These are phyloP conservation scores for Talaromyces sp. DNA, from an alignment of 2,329 filamentous ascomycete species.

Conservation along the genomic window DNA sequence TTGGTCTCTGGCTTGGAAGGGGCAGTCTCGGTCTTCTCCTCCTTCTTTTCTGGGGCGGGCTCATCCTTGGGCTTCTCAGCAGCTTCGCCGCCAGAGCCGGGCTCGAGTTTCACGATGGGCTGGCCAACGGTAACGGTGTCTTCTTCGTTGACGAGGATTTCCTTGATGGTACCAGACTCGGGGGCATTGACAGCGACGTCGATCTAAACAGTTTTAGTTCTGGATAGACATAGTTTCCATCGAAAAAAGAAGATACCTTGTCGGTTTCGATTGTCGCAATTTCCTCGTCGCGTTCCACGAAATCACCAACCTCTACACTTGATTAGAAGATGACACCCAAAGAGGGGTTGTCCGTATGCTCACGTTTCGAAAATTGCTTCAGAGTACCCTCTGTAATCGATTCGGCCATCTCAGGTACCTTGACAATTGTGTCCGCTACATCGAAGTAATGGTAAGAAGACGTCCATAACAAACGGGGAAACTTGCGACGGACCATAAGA, in stretches of 20 bases:
- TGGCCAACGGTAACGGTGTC: constrained; percentile 94
- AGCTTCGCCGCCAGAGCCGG: constrained; percentile 61
- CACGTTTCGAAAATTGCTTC: constrained; percentile 87
- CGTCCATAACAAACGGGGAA: constrained; percentile 9
- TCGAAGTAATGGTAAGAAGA: constrained; percentile 12
- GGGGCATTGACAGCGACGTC: constrained; percentile 96
- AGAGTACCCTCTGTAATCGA: constrained; percentile 96
- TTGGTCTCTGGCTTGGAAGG: constrained; percentile 26
- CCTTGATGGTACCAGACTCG: constrained; percentile 83
- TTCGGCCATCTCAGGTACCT: constrained; percentile 97
- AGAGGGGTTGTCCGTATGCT: constrained; percentile 24
- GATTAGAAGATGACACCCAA: constrained; percentile 21
- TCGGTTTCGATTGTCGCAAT: constrained; percentile 99
- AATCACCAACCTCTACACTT: constrained; percentile 72
- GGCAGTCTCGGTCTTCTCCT: constrained; percentile 29
- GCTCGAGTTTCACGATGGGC: constrained; percentile 79
- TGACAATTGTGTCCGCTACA: constrained; percentile 74
- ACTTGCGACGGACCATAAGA: constrained; percentile 32
- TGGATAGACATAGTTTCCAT: not conserved
- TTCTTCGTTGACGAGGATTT: constrained; percentile 86
- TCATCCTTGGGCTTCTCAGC: constrained; percentile 59
- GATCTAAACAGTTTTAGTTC: constrained; percentile 57
- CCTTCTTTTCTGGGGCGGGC: constrained; percentile 44
- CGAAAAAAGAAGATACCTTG: constrained; percentile 60
- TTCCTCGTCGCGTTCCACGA: constrained; percentile 92